Conservation (phyloP, 2,329 filamentous ascomycete genomes). For the Aspergillus fructus region DNA sequence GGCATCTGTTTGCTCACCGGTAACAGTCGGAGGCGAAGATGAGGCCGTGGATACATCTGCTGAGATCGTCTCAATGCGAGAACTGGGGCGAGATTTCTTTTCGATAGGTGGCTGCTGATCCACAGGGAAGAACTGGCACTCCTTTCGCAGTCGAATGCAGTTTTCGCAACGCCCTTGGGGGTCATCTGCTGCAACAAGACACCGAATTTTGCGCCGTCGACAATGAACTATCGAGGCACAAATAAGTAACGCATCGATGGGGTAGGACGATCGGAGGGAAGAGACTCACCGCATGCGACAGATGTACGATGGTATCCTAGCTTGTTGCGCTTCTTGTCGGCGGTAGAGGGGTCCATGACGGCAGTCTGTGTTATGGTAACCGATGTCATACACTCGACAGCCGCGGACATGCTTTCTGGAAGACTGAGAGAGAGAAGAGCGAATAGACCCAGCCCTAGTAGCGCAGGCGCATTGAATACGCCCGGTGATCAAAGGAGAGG, state of each 20-base stretch:
- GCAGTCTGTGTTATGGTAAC: slow-evolving; percentile 32
- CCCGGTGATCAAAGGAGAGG: not conserved
- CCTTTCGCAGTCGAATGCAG: slow-evolving; percentile 91
- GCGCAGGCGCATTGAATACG: slow-evolving; percentile 28
- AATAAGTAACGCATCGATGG: slow-evolving; percentile 18
- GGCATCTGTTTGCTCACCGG: slow-evolving; percentile 34
- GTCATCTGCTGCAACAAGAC: slow-evolving; percentile 73
- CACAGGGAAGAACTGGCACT: slow-evolving; percentile 89
- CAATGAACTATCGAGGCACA: slow-evolving; percentile 68
- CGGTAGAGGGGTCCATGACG: slow-evolving; percentile 40
- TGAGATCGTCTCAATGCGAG: slow-evolving; percentile 45
- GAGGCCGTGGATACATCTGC: slow-evolving; percentile 50
- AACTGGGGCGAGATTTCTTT: slow-evolving; percentile 46
- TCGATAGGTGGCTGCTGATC: slow-evolving; percentile 66
- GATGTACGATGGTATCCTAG: slow-evolving; percentile 93
- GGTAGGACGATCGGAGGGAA: not conserved
- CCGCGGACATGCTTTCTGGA: slow-evolving; percentile 40
- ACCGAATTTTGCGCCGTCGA: slow-evolving; percentile 89
- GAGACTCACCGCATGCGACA: slow-evolving; percentile 84
- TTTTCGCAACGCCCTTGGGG: slow-evolving; percentile 78
- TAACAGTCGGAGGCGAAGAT: slow-evolving; percentile 44
- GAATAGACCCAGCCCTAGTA: slow-evolving; percentile 18
- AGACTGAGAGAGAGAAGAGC: slow-evolving; percentile 11
- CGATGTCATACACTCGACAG: slow-evolving; percentile 34
- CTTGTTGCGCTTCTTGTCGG: slow-evolving; percentile 79